phyloP scores from a whole-genome alignment of 2,329 filamentous ascomycete species.

The Lachnellula suecica region DNA sequence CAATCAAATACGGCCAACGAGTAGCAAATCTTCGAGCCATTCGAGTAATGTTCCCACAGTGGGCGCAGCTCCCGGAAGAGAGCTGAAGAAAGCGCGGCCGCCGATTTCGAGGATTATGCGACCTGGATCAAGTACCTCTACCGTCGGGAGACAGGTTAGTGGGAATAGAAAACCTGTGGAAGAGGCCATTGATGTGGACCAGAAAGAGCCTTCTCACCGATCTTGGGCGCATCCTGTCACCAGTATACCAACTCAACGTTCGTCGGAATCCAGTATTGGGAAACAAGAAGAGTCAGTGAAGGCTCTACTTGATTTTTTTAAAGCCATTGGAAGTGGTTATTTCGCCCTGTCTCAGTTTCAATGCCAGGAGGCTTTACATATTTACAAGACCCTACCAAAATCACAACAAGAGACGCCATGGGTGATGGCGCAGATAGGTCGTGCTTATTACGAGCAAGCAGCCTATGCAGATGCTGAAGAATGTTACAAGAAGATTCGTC shows the following conservation, averaged over 20 bases:
- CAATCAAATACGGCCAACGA: slow-evolving; percentile 65
- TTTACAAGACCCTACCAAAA: slow-evolving; percentile 68
- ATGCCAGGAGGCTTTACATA: slow-evolving; percentile 72
- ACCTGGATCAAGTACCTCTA: slow-evolving; percentile 64
- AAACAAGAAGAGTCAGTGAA: slow-evolving; percentile 75
- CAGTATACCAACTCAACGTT: slow-evolving; percentile 23
- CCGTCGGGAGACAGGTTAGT: slow-evolving; percentile 82
- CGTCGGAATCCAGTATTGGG: slow-evolving; percentile 48
- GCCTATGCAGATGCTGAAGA: slow-evolving; percentile 85
- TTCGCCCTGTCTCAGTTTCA: slow-evolving; percentile 76
- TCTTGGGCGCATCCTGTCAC: slow-evolving; percentile 27
- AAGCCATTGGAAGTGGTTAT: slow-evolving; percentile 79
- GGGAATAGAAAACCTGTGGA: slow-evolving; percentile 81
- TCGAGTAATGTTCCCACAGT: slow-evolving; percentile 50
- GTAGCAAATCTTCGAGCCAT: slow-evolving; percentile 33
- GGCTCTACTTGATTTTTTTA: slow-evolving; percentile 77
- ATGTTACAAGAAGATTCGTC: slow-evolving; percentile 76
- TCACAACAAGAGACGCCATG: slow-evolving; percentile 87
- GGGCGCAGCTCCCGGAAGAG: slow-evolving; percentile 62
- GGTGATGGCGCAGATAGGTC: slow-evolving; percentile 88
- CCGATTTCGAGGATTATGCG: slow-evolving; percentile 66
- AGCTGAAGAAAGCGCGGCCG: slow-evolving; percentile 82
- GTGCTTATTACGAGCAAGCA: slow-evolving; percentile 87
- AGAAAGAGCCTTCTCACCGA: slow-evolving; percentile 52
- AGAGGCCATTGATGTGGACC: slow-evolving; percentile 67